These are phyloP conservation scores for Oropetium thomaeum DNA, from an alignment of 176 grass and related monocot genomes.

Conservation along the genomic window DNA sequence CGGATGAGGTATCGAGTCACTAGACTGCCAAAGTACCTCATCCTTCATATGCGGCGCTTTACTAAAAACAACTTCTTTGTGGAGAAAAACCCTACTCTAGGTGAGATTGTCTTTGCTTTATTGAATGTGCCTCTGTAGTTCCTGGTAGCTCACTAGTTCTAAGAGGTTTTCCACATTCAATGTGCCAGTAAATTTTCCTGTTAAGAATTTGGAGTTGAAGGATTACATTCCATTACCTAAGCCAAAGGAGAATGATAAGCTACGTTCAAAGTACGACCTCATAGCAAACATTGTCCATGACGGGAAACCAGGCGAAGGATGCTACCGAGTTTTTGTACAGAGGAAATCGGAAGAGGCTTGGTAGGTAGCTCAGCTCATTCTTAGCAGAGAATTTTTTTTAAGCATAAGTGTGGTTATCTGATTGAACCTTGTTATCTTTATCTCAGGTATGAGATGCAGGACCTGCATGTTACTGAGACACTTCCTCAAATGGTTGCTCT, in stretches of 20 bases:
- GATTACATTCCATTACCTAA: slow-evolving; percentile 91
- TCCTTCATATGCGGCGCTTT: slow-evolving; percentile 92
- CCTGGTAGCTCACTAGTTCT: neutral
- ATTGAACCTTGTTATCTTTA: slow-evolving; percentile 8
- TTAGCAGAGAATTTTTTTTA: neutral
- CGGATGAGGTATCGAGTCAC: slow-evolving; percentile 92
- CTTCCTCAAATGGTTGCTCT: slow-evolving; percentile 98
- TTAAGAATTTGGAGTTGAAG: slow-evolving; percentile 97
- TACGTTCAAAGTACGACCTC: slow-evolving; percentile 88
- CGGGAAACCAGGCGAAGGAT: slow-evolving; percentile 90
- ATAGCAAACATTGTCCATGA: slow-evolving; percentile 97
- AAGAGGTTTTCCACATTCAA: slow-evolving; percentile 3
- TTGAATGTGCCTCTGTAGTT: slow-evolving; percentile 7
- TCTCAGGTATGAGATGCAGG: slow-evolving; percentile 96
- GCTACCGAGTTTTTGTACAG: slow-evolving; percentile 93
- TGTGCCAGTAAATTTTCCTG: slow-evolving; percentile 81
- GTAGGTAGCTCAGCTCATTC: slow-evolving; percentile 36
- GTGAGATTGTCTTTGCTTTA: slow-evolving; percentile 19
- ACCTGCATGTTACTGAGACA: slow-evolving; percentile 94
- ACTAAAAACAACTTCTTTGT: slow-evolving; percentile 96
- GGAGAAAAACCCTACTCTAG: slow-evolving; percentile 95
- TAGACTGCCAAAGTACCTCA: slow-evolving; percentile 78
- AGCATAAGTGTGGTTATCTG: neutral
- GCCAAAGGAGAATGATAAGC: slow-evolving; percentile 60
- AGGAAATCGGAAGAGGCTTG: slow-evolving; percentile 89